Conservation (phyloP, 257 asterid species). For the Forsythia suspensa region DNA sequence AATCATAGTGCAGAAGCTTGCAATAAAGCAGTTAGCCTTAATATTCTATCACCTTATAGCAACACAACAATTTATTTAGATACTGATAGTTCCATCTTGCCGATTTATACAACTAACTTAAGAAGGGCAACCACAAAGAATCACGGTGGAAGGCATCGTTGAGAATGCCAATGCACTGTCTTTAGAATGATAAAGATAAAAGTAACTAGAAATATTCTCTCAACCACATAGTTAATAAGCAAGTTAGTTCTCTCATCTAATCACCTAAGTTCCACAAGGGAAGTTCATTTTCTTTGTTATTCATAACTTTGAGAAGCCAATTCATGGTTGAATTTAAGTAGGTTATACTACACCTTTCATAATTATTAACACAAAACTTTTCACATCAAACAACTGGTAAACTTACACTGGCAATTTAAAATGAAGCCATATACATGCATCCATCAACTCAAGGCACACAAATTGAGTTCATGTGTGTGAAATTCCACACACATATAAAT, state of each 20-base stretch:
- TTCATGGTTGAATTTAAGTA: background rate
- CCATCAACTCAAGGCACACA: background rate
- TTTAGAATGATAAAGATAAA: background rate
- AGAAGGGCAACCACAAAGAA: background rate
- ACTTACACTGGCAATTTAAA: background rate
- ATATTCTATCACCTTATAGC: too few relatives aligned
- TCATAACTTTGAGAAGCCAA: background rate
- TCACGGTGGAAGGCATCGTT: background rate
- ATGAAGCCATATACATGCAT: background rate
- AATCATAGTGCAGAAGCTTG: background rate
- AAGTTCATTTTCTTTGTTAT: background rate
- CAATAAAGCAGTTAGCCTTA: background rate
- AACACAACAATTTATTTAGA: background rate
- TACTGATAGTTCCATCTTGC: background rate
- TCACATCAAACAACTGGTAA: background rate
- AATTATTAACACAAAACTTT: background rate
- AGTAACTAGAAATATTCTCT: background rate
- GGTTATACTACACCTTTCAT: background rate
- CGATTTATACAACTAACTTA: too few relatives aligned
- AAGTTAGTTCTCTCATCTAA: background rate
- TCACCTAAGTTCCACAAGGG: background rate
- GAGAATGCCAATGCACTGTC: too few relatives aligned
- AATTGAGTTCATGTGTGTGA: background rate
- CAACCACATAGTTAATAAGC: background rate
- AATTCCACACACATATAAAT: background rate